Evolutionary conservation across 148 eudicot species (phyloP).

Genomic region (Fagopyrum homotropicum): DNA sequence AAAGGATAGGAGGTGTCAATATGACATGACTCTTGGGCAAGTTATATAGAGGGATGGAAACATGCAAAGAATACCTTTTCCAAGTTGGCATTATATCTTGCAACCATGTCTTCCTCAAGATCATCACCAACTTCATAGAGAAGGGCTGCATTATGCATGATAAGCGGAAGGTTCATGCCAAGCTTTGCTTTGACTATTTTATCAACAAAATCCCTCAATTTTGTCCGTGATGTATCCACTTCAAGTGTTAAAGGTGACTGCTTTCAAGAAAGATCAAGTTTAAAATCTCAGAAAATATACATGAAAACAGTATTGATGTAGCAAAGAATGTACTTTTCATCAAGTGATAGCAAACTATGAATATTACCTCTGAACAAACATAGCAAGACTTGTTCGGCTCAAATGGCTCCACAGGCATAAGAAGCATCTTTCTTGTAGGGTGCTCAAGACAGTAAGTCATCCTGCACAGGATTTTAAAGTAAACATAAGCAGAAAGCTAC

Average conservation of each 20-base stretch:
- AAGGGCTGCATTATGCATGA: constrained; percentile 69
- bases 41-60: background rate
- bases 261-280: constrained; percentile 8
- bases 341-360: background rate
- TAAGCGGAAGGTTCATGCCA: constrained; percentile 85
- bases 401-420: constrained; percentile 96
- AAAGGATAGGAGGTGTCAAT: background rate
- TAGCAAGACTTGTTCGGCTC: constrained; percentile 85
- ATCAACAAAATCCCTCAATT: constrained; percentile 76
- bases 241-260: constrained; percentile 84
- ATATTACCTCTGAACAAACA: constrained; percentile 78
- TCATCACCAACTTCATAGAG: constrained; percentile 97
- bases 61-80: constrained; percentile 55
- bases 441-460: constrained; percentile 91
- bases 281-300: background rate
- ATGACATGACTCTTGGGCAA: background rate
- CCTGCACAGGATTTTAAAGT: constrained; percentile 27
- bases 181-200: constrained; percentile 78
- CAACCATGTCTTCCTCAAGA: constrained; percentile 72
- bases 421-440: constrained; percentile 85
- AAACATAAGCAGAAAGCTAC: background rate
- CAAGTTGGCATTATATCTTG: constrained; percentile 84
- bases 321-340: background rate
- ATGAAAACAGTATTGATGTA: background rate
- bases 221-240: constrained; percentile 65